Percentiles rank a stretch among this genome's conserved stretches.
Evolutionary conservation across 2,329 filamentous ascomycete genomes (phyloP).

Genomic region (Aspergillus vadensis): DNA sequence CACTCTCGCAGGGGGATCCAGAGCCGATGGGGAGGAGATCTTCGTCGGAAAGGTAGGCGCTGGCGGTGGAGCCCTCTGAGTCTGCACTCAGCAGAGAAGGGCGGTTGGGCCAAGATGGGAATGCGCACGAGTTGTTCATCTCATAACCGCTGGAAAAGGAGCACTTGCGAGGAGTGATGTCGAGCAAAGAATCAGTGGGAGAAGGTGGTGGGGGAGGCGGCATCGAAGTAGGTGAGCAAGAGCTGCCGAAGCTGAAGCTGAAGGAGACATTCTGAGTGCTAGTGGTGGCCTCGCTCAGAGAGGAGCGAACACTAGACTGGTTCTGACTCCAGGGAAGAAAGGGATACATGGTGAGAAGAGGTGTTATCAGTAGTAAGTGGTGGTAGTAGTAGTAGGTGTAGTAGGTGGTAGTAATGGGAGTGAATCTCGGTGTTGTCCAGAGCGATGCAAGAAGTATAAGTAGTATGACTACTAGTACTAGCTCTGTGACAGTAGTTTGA

Average conservation of each 20-base stretch:
- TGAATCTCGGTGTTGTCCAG: not conserved
- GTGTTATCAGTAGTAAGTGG: conserved; percentile 7
- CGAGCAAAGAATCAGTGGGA: conserved; percentile 41
- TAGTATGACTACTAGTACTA: not conserved
- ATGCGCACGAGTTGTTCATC: conserved; percentile 45
- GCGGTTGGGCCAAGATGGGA: conserved; percentile 49
- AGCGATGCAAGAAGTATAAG: not conserved
- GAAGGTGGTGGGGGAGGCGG: conserved; percentile 44
- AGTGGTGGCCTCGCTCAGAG: conserved; percentile 24
- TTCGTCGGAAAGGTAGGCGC: conserved; percentile 47
- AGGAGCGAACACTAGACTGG: conserved; percentile 24
- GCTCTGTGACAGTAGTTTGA: no score
- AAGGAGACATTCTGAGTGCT: conserved; percentile 22
- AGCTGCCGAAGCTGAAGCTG: conserved; percentile 32
- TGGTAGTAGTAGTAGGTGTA: not conserved
- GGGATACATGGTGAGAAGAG: conserved; percentile 21
- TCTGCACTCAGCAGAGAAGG: conserved; percentile 39
- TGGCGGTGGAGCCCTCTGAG: conserved; percentile 34
- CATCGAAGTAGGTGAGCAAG: conserved; percentile 29
- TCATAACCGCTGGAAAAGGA: conserved; percentile 44
- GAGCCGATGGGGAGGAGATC: conserved; percentile 42
- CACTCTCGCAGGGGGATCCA: conserved; percentile 27
- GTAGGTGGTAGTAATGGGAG: not conserved
- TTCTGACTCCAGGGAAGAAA: conserved; percentile 27
- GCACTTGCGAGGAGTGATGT: conserved; percentile 46